Evolutionary conservation across 139 green algal species (phyloP), one percentile per base, ranked within the genome.

Genomic region (Picochlorum costavermella): DNA sequence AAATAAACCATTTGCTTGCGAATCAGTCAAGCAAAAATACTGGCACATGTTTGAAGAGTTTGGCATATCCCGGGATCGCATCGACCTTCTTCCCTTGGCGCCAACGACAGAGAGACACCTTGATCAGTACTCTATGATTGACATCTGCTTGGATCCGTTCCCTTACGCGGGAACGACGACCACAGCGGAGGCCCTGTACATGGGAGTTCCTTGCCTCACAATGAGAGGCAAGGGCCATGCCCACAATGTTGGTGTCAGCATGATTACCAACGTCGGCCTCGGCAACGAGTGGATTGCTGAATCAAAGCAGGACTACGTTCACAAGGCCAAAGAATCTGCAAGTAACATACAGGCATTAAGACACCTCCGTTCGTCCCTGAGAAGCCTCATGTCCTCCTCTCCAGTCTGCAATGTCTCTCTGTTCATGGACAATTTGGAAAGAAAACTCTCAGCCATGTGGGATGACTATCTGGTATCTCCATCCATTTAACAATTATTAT

Each of bases 151-250:
- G 36, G 93, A 98, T 76, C 87, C 93, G 3, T 98, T 89, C 56
- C 93, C 93, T 3, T 98, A 98, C 50, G 90, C 92, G 25, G 93
- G 93, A 31, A 98, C 93, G 16, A 98, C 93, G 44, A 98, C 93
- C 13, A 98, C 93, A 3, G 89, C 82, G 46, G 93, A 98, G 76
- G 82, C 84, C 0, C 59, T 98, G 8, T 94, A 81, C 72, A 98
- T 98, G 93, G 81, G 91, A 10, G 91, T 97, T 12, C 90, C 91
- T 2, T 86, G 77, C 55, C 58, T 97, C n/a, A 96, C 92, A 0
- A 66, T 95, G 60, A 58, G 44, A 9, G 93, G 93, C 23, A 5
- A 46, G 25, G 90, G 92, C 74, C 93, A 98, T 68, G 93, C 93
- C 0, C 88, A 97, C 72, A 98, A 98, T 64, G 93, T 98, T 9